A percentile compares a stretch with the other conserved stretches of the same genome.
These are phyloP conservation scores for Cantharellus anzutake DNA, from an alignment of 768 basidiomycete genomes.

Conservation along the genomic window DNA sequence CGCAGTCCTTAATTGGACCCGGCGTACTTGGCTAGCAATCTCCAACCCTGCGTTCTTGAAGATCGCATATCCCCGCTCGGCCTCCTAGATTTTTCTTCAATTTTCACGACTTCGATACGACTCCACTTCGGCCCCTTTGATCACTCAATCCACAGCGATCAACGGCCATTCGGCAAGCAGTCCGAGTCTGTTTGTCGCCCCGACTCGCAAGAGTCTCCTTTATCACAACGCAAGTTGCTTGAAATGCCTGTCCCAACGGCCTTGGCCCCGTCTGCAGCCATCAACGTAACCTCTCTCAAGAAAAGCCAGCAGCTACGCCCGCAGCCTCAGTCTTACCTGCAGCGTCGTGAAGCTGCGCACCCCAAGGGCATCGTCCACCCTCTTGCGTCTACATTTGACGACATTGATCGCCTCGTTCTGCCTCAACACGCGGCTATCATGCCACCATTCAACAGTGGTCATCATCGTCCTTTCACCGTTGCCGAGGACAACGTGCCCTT, in stretches of 20 bases:
- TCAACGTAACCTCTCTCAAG: neutral
- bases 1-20: conserved; percentile 1
- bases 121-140: neutral
- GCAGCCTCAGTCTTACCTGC: neutral
- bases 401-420: neutral
- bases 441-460: neutral
- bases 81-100: neutral
- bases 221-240: neutral
- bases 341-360: neutral
- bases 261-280: neutral
- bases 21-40: neutral
- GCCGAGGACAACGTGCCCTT: neutral
- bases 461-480: neutral
- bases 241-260: neutral
- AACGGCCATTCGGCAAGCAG: neutral
- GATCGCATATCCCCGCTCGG: neutral
- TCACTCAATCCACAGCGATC: neutral
- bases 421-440: neutral
- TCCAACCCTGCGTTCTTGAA: neutral
- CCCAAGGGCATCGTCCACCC: neutral
- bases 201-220: neutral
- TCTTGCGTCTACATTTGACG: too few species aligned
- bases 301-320: neutral
- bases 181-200: neutral
- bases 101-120: neutral